Base-by-base conservation (phyloP, 352 stramenopile species). In the Aphanomyces stellatus region DNA sequence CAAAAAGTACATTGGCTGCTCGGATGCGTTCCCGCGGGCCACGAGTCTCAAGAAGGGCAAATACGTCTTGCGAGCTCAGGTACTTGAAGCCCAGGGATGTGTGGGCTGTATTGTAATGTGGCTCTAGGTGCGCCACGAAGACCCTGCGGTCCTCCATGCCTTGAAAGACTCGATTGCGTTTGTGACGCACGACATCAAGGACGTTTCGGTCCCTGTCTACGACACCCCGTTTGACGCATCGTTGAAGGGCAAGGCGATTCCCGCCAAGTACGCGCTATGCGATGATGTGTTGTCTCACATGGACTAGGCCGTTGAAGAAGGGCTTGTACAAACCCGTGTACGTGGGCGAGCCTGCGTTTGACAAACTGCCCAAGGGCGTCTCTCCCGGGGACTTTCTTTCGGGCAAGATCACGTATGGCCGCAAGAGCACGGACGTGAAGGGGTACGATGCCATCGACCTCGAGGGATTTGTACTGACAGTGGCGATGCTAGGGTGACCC, bases 1-100 rank as follows among this genome's bases (percentile, higher is more conserved):
- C 72, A 98, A 98, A 73, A 92, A 95, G 75, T 95, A 90, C 56
- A 71, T 94, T 48, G 88, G 79, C 55, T 79, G 71, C 53, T 90
- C 82, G 25, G 92, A 98, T 66, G 82, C 88, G 4, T 97, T 89
- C 69, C 87, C 89, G 7, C 82, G 91, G 24, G 64, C 75, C 11
- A 87, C 93, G 13, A 79, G 81, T 22, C 69, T 94, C 28, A 96
- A 96, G 70, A 97, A 97, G 73, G 90, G 90, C 1, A 79, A 78
- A 41, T 91, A 86, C 63, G 73, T 77, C n/a, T 65, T 93, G 59
- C 82, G 79, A 24, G 79, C 82, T 15, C 81, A 91, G 56, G 49
- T 57, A 57, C n/a, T n/a, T n/a, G n/a, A n/a, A n/a, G n/a, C n/a
- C n/a, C n/a, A n/a, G n/a, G n/a, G n/a, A n/a, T n/a, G n/a, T n/a